Conservation (phyloP, 441 rosid species). For the Brassica hybrid region DNA sequence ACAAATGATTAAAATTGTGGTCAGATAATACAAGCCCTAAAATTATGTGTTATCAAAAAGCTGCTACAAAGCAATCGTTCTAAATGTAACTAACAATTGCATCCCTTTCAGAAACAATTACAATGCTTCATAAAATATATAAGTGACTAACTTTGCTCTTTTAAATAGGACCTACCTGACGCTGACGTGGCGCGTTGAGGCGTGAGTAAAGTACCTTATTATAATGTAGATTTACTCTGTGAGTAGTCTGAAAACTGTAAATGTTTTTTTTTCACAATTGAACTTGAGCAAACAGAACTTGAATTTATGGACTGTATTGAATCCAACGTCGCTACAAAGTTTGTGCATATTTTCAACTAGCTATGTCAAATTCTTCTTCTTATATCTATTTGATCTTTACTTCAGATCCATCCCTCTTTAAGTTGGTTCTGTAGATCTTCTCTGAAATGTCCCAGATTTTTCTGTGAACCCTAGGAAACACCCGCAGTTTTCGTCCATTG, state of each 20-base stretch:
- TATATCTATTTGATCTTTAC: constrained; percentile 15
- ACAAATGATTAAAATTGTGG: not conserved
- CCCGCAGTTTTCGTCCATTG: not conserved
- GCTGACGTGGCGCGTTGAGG: too few relatives aligned
- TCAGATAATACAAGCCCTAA: not conserved
- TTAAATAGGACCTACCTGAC: too few relatives aligned
- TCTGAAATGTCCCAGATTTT: constrained; percentile 2
- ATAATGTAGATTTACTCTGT: too few relatives aligned
- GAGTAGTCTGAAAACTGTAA: too few relatives aligned
- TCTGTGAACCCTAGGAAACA: constrained; percentile 5
- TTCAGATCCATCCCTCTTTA: not conserved
- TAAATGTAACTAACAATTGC: too few relatives aligned
- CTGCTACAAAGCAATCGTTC: not conserved
- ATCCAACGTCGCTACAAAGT: too few relatives aligned
- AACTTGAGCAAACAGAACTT: too few relatives aligned
- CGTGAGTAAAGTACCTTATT: too few relatives aligned
- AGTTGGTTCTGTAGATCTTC: constrained; percentile 20
- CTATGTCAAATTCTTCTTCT: constrained; percentile 6
- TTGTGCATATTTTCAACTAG: too few relatives aligned
- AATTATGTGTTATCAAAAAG: not conserved
- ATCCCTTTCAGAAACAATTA: not conserved
- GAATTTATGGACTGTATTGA: too few relatives aligned
- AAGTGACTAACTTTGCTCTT: not conserved
- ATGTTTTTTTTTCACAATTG: too few relatives aligned
- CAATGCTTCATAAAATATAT: not conserved